Evolutionary conservation across 164 flowering plant species (phyloP).

Genomic region (Umbilicus rupestris): DNA sequence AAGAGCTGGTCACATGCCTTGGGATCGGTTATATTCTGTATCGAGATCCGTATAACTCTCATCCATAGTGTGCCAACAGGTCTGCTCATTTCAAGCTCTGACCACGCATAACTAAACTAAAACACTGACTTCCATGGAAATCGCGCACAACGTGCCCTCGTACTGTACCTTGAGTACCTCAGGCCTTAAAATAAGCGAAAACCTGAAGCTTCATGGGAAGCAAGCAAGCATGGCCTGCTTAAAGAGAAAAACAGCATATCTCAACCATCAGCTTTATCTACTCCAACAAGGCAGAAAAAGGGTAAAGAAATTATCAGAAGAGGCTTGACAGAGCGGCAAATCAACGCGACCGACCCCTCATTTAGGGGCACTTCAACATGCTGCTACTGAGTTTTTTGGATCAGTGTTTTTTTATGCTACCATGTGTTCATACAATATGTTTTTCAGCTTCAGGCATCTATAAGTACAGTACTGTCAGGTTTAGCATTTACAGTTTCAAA

Average conservation of each 20-base stretch:
- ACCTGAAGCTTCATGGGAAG: conserved; percentile 1
- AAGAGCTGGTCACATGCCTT: too few species aligned
- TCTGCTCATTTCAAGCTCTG: too few species aligned
- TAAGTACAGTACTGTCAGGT: background rate
- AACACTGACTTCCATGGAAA: too few species aligned
- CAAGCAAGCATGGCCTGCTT: background rate
- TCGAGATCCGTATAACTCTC: too few species aligned
- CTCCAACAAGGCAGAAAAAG: background rate
- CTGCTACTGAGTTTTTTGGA: background rate
- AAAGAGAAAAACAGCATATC: background rate
- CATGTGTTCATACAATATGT: background rate
- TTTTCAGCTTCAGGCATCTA: background rate
- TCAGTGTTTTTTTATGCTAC: background rate
- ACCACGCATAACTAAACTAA: too few species aligned
- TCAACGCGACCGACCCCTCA: background rate
- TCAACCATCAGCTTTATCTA: background rate
- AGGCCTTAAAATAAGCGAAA: background rate
- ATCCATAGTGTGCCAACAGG: too few species aligned
- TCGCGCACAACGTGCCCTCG: background rate
- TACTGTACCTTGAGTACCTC: background rate
- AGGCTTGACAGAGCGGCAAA: background rate
- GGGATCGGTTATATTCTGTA: too few species aligned
- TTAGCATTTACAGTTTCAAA: background rate
- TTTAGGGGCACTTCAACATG: background rate
- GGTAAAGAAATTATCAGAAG: background rate